Evolutionary conservation across 1,139 yeast genomes (phyloP).

Genomic region (Zhuliangozyma parablackwelliae): DNA sequence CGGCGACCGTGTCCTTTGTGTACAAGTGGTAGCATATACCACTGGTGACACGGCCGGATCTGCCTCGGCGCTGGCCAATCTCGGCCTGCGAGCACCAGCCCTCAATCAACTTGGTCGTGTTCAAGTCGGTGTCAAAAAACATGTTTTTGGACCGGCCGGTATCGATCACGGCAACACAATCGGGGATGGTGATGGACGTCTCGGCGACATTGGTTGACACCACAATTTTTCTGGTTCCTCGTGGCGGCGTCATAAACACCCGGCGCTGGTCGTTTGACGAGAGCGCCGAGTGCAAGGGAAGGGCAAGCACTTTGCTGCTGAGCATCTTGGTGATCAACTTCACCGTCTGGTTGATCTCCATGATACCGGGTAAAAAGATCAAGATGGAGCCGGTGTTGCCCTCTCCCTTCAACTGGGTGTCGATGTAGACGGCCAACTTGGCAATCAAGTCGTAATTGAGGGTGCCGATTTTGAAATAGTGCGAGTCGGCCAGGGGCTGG

Average conservation of each 20-base stretch:
- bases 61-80: slow-evolving; percentile 88
- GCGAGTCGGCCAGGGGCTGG: slow-evolving; percentile 59
- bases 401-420: slow-evolving; percentile 36
- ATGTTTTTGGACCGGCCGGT: slow-evolving; percentile 81
- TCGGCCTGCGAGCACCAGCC: slow-evolving; percentile 90
- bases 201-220: slow-evolving; percentile 88
- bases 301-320: slow-evolving; percentile 33
- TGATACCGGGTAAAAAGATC: slow-evolving; percentile 85
- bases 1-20: slow-evolving; percentile 54
- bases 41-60: slow-evolving; percentile 92
- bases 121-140: slow-evolving; percentile 61
- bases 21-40: slow-evolving; percentile 83
- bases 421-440: slow-evolving; percentile 49
- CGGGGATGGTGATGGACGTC: slow-evolving; percentile 88
- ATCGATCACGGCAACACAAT: slow-evolving; percentile 89
- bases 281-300: slow-evolving; percentile 87
- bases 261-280: slow-evolving; percentile 76
- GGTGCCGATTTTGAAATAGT: slow-evolving; percentile 58
- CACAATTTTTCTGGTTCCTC: slow-evolving; percentile 66
- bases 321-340: slow-evolving; percentile 20
- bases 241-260: slow-evolving; percentile 58
- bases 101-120: slow-evolving; percentile 71
- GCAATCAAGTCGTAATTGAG: slow-evolving; percentile 73
- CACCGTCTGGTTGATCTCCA: slow-evolving; percentile 64
- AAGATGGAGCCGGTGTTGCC: slow-evolving; percentile 67